These are phyloP conservation scores for Chlorella sp. DNA, from an alignment of 139 green algal species.

Conservation along the genomic window DNA sequence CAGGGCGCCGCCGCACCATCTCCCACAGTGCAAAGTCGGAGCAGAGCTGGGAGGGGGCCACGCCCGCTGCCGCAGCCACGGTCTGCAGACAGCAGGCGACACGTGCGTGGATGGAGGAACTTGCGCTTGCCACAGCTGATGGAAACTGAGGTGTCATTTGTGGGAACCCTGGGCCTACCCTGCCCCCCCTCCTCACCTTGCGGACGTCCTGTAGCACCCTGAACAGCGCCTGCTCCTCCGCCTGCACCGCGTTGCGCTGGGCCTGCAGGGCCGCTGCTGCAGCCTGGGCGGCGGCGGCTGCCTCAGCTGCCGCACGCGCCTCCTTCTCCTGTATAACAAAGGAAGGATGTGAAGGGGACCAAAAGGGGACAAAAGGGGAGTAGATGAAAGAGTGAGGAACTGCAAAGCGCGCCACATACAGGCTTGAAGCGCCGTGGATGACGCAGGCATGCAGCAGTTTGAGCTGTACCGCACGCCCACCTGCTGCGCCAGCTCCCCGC, in stretches of 20 bases:
- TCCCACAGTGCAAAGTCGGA: constrained; percentile 43
- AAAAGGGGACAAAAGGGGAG: too few species aligned
- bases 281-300: constrained; percentile 11
- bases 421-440: too few species aligned
- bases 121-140: background rate
- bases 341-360: too few species aligned
- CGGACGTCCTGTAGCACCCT: constrained; percentile 14
- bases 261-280: background rate
- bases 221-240: constrained; percentile 37
- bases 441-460: too few species aligned
- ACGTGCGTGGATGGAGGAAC: too few species aligned
- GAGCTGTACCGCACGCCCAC: too few species aligned
- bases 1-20: constrained; percentile 31
- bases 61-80: background rate
- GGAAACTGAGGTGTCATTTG: too few species aligned
- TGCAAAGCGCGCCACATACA: too few species aligned
- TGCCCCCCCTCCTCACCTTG: constrained; percentile 15
- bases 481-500: constrained; percentile 19
- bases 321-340: constrained; percentile 14
- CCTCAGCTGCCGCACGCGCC: constrained; percentile 29
- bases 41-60: constrained; percentile 37
- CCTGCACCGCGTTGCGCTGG: background rate
- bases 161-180: too few species aligned
- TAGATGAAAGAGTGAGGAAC: too few species aligned
- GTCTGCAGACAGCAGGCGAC: background rate